These are phyloP conservation scores for Tubosaeta sp. DNA, from an alignment of 768 basidiomycete genomes.

Conservation along the genomic window DNA sequence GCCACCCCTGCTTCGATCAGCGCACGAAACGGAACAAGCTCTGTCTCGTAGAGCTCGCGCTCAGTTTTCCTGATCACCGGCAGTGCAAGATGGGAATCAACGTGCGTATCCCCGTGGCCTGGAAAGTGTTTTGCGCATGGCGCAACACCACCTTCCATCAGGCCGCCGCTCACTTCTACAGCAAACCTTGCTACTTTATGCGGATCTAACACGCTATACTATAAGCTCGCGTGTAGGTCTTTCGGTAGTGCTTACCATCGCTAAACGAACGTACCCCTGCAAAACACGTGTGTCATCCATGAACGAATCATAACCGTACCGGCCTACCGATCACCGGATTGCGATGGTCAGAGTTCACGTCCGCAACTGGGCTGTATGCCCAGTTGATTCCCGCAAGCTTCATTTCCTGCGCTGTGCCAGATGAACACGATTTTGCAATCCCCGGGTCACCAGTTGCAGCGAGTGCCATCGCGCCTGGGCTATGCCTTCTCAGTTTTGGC, in stretches of 20 bases:
- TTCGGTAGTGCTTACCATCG: constrained; percentile 41
- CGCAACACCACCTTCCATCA: constrained; percentile 47
- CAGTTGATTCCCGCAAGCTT: constrained; percentile 64
- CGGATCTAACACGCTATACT: constrained; percentile 41
- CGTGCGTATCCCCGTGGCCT: constrained; percentile 68
- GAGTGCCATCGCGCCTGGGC: constrained; percentile 73
- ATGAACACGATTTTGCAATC: constrained; percentile 43
- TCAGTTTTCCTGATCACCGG: constrained; percentile 54
- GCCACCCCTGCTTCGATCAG: constrained; percentile 42
- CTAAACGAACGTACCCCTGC: constrained; percentile 68
- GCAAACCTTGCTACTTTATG: constrained; percentile 46
- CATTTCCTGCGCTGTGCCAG: constrained; percentile 54
- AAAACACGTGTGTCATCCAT: not conserved
- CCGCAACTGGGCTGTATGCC: constrained; percentile 67
- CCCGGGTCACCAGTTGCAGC: constrained; percentile 48
- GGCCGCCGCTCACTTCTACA: constrained; percentile 44
- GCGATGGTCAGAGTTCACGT: constrained; percentile 64
- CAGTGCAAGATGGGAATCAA: constrained; percentile 67
- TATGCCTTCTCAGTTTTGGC: constrained; percentile 21
- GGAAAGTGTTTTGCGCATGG: constrained; percentile 70
- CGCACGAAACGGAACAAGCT: constrained; percentile 56
- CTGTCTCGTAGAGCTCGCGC: constrained; percentile 39
- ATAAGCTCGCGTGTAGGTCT: not conserved
- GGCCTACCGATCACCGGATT: constrained; percentile 68
- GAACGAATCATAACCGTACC: not conserved